phyloP scores from a whole-genome alignment of 2,329 filamentous ascomycete species.

The Colletotrichum sp. region DNA sequence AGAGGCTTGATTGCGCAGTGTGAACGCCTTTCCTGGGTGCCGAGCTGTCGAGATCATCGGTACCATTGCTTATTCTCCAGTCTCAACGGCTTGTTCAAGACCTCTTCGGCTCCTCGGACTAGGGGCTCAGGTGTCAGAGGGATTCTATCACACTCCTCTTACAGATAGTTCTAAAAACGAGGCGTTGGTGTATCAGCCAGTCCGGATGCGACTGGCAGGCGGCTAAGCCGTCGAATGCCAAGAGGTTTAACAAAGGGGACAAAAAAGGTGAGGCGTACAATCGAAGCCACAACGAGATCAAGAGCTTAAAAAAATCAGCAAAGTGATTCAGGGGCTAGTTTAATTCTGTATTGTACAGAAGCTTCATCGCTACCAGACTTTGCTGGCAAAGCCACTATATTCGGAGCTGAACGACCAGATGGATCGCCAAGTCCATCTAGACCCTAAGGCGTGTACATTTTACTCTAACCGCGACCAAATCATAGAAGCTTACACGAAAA shows the following conservation, averaged over 20 bases:
- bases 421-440: neutral
- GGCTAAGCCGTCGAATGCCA: neutral
- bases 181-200: neutral
- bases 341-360: neutral
- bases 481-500: neutral
- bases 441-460: too few species aligned
- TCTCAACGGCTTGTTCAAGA: neutral
- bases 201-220: neutral
- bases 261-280: neutral
- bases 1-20: neutral
- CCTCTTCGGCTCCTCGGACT: neutral
- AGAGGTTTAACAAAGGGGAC: neutral
- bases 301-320: neutral
- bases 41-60: neutral
- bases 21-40: neutral
- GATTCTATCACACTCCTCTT: neutral
- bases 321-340: neutral
- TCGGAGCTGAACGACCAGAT: neutral
- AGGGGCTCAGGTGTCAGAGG: neutral
- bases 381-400: neutral
- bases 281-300: neutral
- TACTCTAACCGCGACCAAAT: neutral
- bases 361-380: neutral
- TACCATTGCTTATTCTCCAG: neutral
- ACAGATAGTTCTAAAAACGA: neutral